Conservation (phyloP, 2,329 filamentous ascomycete species). For the Zymoseptoria ardabiliae region DNA sequence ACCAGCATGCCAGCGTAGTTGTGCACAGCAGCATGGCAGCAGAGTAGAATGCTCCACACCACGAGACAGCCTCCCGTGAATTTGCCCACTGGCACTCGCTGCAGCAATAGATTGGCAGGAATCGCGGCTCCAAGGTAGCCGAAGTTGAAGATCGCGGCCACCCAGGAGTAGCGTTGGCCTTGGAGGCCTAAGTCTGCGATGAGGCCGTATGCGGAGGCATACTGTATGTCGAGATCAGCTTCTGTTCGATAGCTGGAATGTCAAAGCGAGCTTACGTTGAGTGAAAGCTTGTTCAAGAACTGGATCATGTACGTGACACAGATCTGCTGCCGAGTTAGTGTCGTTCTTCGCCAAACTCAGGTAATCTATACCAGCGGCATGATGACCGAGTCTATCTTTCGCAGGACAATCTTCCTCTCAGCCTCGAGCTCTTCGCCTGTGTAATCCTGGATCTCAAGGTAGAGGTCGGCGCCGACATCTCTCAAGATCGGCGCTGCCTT, state of each 20-base stretch:
- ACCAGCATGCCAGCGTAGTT: constrained; percentile 30
- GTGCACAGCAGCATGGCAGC: constrained; percentile 29
- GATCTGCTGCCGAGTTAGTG: constrained; percentile 30
- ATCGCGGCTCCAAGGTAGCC: constrained; percentile 38
- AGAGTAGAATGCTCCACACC: constrained; percentile 28
- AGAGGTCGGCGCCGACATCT: background rate
- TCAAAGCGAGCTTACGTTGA: constrained; percentile 6
- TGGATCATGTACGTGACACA: constrained; percentile 38
- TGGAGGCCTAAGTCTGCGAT: constrained; percentile 26
- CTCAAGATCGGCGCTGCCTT: background rate
- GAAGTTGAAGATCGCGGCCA: constrained; percentile 39
- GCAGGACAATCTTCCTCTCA: constrained; percentile 1
- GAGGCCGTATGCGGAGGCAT: constrained; percentile 11
- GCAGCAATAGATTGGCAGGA: constrained; percentile 30
- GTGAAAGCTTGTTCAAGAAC: constrained; percentile 17
- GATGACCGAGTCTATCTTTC: constrained; percentile 41
- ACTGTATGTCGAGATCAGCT: constrained; percentile 1
- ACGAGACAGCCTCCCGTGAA: constrained; percentile 17
- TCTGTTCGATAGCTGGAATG: constrained; percentile 3
- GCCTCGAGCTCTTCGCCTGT: background rate
- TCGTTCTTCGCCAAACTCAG: background rate
- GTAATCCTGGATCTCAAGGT: background rate
- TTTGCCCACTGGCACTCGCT: constrained; percentile 12
- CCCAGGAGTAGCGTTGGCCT: constrained; percentile 35
- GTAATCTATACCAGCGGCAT: constrained; percentile 37